Conservation (phyloP, 441 rosid genomes). For the Omphalea diandra region DNA sequence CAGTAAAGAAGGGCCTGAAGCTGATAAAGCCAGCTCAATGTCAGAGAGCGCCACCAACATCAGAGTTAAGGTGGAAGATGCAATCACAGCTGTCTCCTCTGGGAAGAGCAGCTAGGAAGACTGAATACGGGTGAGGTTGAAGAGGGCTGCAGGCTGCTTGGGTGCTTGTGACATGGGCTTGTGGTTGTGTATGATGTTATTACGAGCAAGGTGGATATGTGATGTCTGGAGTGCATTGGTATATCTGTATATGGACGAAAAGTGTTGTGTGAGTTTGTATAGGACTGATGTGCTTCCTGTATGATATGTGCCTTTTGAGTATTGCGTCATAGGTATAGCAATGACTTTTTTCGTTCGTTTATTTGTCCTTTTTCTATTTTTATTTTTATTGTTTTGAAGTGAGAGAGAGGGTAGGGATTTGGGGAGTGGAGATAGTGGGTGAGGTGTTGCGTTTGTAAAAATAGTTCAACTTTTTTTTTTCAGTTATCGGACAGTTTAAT, state of each 20-base stretch:
- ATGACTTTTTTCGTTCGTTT: conserved; percentile 23
- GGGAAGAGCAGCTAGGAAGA: conserved; percentile 44
- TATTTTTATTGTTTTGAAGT: conserved; percentile 20
- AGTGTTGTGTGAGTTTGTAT: conserved; percentile 29
- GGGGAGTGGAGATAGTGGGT: conserved; percentile 32
- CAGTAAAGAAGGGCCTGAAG: conserved; percentile 26
- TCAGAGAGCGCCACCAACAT: conserved; percentile 28
- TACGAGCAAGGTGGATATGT: conserved; percentile 36
- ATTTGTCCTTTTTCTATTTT: conserved; percentile 28
- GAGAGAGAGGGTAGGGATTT: too few species aligned
- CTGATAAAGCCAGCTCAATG: conserved; percentile 32
- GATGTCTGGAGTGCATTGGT: conserved; percentile 20
- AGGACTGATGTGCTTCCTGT: conserved; percentile 40
- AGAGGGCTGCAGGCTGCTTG: conserved; percentile 14
- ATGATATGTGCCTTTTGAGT: conserved; percentile 40
- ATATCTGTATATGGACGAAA: conserved; percentile 23
- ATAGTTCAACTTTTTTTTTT: conserved; percentile 37
- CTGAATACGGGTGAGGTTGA: conserved; percentile 5
- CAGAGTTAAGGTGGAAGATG: conserved; percentile 34
- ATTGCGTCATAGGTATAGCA: conserved; percentile 29
- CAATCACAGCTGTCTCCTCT: conserved; percentile 33
- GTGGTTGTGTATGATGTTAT: conserved; percentile 19
- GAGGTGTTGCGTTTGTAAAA: conserved; percentile 46
- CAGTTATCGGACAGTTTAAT: conserved; percentile 33
- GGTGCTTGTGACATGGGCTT: conserved; percentile 20